Conservation (phyloP, 495 filamentous ascomycete species). For the Trichoderma orchidacearum region DNA sequence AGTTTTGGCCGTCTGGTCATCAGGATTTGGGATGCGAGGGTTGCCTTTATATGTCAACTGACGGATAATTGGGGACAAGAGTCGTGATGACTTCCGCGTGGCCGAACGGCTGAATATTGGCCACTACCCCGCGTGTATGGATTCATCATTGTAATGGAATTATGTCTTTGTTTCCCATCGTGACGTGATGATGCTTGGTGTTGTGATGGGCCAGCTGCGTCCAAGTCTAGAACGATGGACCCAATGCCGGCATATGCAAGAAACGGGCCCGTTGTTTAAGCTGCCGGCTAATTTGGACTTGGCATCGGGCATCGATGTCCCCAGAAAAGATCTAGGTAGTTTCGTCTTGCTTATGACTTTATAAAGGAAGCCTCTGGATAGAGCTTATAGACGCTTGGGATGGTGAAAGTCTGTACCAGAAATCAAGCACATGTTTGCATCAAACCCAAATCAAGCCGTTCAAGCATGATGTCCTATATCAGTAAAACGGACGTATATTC, state of each 20-base stretch:
- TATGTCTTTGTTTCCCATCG: neutral
- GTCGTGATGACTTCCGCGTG: neutral
- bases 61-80: neutral
- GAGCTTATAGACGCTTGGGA: too few relatives aligned
- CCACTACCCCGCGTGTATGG: neutral
- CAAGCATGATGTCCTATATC: too few relatives aligned
- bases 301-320: neutral
- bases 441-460: too few relatives aligned
- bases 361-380: too few relatives aligned
- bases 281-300: neutral
- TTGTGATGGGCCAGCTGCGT: neutral
- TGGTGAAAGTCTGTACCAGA: too few relatives aligned
- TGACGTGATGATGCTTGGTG: neutral
- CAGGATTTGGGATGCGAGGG: neutral
- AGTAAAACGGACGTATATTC: too few relatives aligned
- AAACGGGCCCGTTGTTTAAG: neutral
- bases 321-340: neutral
- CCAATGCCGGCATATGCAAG: neutral
- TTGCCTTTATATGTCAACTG: neutral
- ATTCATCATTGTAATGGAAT: neutral
- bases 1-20: neutral
- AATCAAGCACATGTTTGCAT: too few relatives aligned
- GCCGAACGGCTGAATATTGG: neutral
- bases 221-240: neutral
- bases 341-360: too few relatives aligned